These are phyloP conservation scores for Amaranthus tricolor DNA, from an alignment of 179 eudicot genomes.

Conservation along the genomic window DNA sequence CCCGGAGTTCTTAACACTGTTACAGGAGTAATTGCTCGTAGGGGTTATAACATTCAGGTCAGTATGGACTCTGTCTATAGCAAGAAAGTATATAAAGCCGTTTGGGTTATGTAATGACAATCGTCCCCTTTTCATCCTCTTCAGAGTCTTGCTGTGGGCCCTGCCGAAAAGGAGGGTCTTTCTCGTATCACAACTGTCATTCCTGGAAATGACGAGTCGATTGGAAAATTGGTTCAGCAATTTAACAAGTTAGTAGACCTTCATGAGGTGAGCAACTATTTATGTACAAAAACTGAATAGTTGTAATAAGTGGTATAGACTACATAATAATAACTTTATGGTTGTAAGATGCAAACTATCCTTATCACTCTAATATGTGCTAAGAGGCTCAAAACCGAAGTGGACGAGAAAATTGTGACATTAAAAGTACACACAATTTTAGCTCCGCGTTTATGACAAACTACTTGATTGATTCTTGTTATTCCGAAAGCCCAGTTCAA, in stretches of 20 bases:
- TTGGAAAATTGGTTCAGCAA: constrained; percentile 51
- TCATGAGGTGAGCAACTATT: constrained; percentile 34
- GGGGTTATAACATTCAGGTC: constrained; percentile 88
- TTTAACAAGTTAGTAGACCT: constrained; percentile 42
- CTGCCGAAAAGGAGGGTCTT: constrained; percentile 44
- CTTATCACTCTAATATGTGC: not conserved
- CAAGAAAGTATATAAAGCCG: not conserved
- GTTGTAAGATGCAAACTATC: not conserved
- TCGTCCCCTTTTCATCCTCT: constrained; percentile 4
- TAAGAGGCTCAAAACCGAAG: too few relatives aligned
- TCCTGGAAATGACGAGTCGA: constrained; percentile 50
- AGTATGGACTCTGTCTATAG: not conserved
- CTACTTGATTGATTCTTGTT: not conserved
- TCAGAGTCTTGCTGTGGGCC: constrained; percentile 52
- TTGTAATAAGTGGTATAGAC: too few relatives aligned
- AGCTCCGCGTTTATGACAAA: not conserved
- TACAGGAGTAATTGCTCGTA: constrained; percentile 72
- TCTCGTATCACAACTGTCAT: constrained; percentile 52
- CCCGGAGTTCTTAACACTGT: constrained; percentile 84
- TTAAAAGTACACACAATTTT: not conserved
- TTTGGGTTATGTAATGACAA: not conserved
- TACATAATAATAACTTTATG: not conserved
- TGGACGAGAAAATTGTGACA: not conserved
- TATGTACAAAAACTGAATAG: not conserved
- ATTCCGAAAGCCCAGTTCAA: not conserved